These are phyloP conservation scores for Beauveria medogensis DNA, from an alignment of 2,329 filamentous ascomycete species.

Conservation along the genomic window DNA sequence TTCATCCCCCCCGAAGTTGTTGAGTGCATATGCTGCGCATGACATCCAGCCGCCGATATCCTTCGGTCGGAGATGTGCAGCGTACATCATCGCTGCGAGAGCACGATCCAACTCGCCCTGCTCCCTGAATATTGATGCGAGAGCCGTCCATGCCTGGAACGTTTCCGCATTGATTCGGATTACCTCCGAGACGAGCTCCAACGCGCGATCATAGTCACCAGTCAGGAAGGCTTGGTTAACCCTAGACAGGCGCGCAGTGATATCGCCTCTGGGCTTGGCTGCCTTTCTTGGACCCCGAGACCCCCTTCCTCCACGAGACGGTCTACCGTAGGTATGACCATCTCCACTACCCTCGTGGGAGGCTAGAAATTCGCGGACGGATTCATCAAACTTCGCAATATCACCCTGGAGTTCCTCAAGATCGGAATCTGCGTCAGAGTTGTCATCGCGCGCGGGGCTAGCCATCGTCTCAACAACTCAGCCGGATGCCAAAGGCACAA, in stretches of 20 bases:
- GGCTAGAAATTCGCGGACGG: slow-evolving; percentile 33
- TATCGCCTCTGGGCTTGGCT: slow-evolving; percentile 61
- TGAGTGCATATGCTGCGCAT: slow-evolving; percentile 49
- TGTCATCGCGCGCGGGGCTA: slow-evolving; percentile 10
- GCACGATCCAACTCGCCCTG: slow-evolving; percentile 49
- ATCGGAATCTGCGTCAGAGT: slow-evolving; percentile 36
- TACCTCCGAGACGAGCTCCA: slow-evolving; percentile 51
- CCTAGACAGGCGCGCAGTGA: slow-evolving; percentile 57
- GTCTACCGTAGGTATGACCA: slow-evolving; percentile 8
- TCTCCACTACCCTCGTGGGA: slow-evolving; percentile 25
- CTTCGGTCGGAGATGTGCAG: slow-evolving; percentile 55
- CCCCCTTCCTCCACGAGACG: slow-evolving; percentile 20
- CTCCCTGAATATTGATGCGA: slow-evolving; percentile 54
- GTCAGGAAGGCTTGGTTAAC: slow-evolving; percentile 62
- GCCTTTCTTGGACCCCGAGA: slow-evolving; percentile 46
- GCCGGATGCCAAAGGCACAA: not conserved
- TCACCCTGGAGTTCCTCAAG: slow-evolving; percentile 36
- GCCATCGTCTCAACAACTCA: not conserved
- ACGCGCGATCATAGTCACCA: slow-evolving; percentile 51
- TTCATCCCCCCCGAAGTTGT: slow-evolving; percentile 38
- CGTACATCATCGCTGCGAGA: slow-evolving; percentile 51
- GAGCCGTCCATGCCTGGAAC: slow-evolving; percentile 54
- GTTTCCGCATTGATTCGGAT: slow-evolving; percentile 63
- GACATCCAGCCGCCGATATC: slow-evolving; percentile 51
- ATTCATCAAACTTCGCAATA: slow-evolving; percentile 35